Conservation (phyloP, 2,329 filamentous ascomycete genomes). For the Volutella citrinella region DNA sequence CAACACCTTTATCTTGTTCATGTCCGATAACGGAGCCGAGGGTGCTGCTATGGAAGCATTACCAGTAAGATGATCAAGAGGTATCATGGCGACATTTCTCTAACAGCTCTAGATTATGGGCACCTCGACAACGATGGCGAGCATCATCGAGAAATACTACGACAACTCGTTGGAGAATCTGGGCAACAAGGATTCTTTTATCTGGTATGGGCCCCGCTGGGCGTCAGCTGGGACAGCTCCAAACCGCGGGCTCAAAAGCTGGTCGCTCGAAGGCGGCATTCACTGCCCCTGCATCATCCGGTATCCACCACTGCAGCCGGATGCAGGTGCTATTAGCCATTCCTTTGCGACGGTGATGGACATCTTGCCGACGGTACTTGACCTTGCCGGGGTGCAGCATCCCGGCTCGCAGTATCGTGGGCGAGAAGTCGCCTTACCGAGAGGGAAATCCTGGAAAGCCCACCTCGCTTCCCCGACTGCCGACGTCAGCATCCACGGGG, state of each 20-base stretch:
- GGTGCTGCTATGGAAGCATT: slow-evolving; percentile 56
- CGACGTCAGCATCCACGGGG: slow-evolving; percentile 10
- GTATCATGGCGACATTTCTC: slow-evolving; percentile 18
- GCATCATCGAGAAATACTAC: slow-evolving; percentile 37
- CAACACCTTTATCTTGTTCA: slow-evolving; percentile 54
- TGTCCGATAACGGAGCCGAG: slow-evolving; percentile 54
- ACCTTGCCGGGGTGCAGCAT: slow-evolving; percentile 44
- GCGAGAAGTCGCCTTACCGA: slow-evolving; percentile 4
- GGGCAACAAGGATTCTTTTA: slow-evolving; percentile 53
- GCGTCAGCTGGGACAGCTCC: slow-evolving; percentile 39
- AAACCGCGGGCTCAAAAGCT: slow-evolving; percentile 34
- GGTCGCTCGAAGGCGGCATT: slow-evolving; percentile 26
- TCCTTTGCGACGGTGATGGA: slow-evolving; percentile 43
- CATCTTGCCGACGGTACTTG: slow-evolving; percentile 44
- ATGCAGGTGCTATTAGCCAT: slow-evolving; percentile 34
- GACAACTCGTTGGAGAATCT: slow-evolving; percentile 50
- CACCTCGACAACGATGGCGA: slow-evolving; percentile 3
- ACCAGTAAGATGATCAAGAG: slow-evolving; percentile 43
- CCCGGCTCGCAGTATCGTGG: slow-evolving; percentile 24
- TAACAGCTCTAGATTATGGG: slow-evolving; percentile 24
- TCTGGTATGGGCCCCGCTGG: slow-evolving; percentile 60
- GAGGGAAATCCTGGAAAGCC: slow-evolving; percentile 12
- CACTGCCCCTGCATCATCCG: slow-evolving; percentile 15
- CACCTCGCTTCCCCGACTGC: background rate
- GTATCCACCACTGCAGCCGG: slow-evolving; percentile 31